Conservation (phyloP, 805 yeast genomes). For the Kregervanrija fluxuum region DNA sequence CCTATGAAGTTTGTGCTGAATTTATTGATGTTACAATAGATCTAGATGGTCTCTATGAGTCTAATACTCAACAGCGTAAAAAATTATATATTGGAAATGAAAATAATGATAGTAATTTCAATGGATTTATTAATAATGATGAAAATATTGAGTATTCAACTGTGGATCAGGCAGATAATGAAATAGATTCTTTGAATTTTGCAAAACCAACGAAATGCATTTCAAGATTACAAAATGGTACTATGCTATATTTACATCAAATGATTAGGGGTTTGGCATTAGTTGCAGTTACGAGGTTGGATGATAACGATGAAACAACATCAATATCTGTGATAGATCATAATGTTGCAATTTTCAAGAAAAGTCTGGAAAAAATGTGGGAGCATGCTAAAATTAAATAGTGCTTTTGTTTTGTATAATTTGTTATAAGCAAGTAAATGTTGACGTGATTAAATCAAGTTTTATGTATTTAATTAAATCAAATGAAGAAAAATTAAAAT, state of each 20-base stretch:
- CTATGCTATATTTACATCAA: conserved; percentile 75
- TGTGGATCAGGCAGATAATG: not conserved
- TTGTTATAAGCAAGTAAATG: not conserved
- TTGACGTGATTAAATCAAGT: not conserved
- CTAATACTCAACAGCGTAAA: not conserved
- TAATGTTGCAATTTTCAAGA: conserved; percentile 75
- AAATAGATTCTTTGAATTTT: not conserved
- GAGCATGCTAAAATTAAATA: conserved; percentile 31
- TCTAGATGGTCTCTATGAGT: conserved; percentile 61
- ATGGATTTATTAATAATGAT: not conserved
- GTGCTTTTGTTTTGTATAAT: not conserved
- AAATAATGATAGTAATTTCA: not conserved
- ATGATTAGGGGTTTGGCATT: conserved; percentile 91
- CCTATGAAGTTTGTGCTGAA: conserved; percentile 95
- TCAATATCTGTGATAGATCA: conserved; percentile 72
- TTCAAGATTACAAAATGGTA: conserved; percentile 74
- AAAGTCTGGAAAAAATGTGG: conserved; percentile 70
- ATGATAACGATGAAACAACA: conserved; percentile 41
- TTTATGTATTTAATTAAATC: not conserved
- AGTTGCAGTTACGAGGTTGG: conserved; percentile 77
- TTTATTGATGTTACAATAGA: conserved; percentile 93
- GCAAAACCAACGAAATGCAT: conserved; percentile 41
- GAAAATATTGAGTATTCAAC: not conserved
- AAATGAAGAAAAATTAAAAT: not conserved
- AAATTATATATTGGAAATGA: not conserved